These are phyloP conservation scores for Musa acuminata DNA, from an alignment of 176 grass and related monocot species.

Conservation along the genomic window DNA sequence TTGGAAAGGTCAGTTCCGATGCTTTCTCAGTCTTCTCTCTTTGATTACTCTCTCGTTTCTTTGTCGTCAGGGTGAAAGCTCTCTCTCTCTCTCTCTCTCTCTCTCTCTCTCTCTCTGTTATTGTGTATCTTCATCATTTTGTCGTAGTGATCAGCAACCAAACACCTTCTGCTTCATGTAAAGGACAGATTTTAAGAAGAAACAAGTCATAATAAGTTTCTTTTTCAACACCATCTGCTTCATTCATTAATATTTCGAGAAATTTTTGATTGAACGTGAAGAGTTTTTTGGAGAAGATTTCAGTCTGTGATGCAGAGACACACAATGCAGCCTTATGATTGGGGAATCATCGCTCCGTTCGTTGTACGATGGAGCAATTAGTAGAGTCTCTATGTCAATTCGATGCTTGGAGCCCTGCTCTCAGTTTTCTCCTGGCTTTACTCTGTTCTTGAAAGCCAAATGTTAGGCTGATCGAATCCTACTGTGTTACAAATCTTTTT, in stretches of 20 bases:
- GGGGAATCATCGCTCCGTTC: too few species aligned
- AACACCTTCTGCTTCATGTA: conserved; percentile 3
- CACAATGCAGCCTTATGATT: too few species aligned
- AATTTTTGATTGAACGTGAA: too few species aligned
- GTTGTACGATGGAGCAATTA: too few species aligned
- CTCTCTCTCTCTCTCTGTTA: neutral
- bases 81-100: neutral
- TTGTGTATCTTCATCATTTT: neutral
- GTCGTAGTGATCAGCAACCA: neutral
- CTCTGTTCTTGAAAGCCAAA: too few species aligned
- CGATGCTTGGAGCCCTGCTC: too few species aligned
- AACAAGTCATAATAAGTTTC: neutral
- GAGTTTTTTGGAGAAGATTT: too few species aligned
- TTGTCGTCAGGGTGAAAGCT: neutral
- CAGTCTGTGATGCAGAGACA: too few species aligned
- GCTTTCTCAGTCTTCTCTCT: neutral
- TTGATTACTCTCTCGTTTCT: neutral
- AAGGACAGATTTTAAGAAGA: neutral
- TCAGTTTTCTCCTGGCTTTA: too few species aligned
- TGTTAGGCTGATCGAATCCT: too few species aligned
- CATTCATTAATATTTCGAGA: neutral
- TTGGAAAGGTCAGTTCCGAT: conserved; percentile 1
- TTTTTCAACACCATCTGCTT: neutral
- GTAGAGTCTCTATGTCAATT: too few species aligned
- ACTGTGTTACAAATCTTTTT: too few species aligned